phyloP scores from a whole-genome alignment of 2,329 filamentous ascomycete genomes.

The Cordyceps pruinosa region DNA sequence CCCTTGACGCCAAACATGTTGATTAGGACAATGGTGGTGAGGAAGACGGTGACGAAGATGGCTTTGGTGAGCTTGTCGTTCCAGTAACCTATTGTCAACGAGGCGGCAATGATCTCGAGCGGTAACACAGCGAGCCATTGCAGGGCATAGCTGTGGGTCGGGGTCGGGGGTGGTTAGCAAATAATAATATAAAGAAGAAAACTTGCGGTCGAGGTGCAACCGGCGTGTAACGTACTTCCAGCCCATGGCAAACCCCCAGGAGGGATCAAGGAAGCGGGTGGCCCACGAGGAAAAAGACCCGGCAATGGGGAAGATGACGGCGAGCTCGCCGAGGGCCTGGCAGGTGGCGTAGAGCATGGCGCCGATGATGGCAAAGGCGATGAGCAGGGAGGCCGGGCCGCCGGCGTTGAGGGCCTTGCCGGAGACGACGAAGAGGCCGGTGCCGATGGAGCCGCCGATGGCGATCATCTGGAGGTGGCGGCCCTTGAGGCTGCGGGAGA shows the following conservation, averaged over 20 bases:
- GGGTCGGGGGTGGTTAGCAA: not conserved
- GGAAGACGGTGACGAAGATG: slow-evolving; percentile 78
- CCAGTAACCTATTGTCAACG: slow-evolving; percentile 81
- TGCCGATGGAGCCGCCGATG: slow-evolving; percentile 85
- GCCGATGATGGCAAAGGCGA: slow-evolving; percentile 74
- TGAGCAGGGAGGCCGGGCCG: slow-evolving; percentile 69
- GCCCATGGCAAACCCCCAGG: slow-evolving; percentile 92
- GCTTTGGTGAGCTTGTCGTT: slow-evolving; percentile 56
- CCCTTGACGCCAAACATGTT: slow-evolving; percentile 85
- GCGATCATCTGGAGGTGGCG: slow-evolving; percentile 96
- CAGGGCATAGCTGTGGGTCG: slow-evolving; percentile 59
- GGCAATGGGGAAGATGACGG: slow-evolving; percentile 82
- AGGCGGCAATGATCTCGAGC: slow-evolving; percentile 79
- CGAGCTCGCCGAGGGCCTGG: slow-evolving; percentile 85
- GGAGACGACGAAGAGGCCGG: slow-evolving; percentile 81
- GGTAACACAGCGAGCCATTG: slow-evolving; percentile 83
- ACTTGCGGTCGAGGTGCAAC: too few relatives aligned
- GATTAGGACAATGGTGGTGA: slow-evolving; percentile 67
- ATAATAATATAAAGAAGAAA: too few relatives aligned
- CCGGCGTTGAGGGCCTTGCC: slow-evolving; percentile 63
- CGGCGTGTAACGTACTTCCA: slow-evolving; percentile 63
- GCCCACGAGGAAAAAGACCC: slow-evolving; percentile 91
- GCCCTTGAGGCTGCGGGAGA: slow-evolving; percentile 72
- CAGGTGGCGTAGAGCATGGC: slow-evolving; percentile 88
- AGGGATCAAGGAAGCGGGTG: slow-evolving; percentile 85